Evolutionary conservation across 805 yeast genomes (phyloP).

Genomic region (Wickerhamiella azyma): DNA sequence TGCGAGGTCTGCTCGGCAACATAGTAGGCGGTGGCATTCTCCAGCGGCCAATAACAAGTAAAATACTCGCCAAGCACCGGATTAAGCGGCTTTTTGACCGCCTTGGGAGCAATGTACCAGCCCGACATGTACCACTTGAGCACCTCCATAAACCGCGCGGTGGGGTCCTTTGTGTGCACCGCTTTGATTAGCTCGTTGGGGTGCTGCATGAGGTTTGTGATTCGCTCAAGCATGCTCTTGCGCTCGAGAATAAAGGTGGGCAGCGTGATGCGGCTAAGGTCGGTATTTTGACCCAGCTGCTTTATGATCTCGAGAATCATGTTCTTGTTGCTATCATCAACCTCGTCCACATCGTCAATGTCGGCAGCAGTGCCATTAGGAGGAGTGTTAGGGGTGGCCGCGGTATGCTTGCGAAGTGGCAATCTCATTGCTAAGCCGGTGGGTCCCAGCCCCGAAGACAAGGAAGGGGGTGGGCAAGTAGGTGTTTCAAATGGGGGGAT

Average conservation of each 20-base stretch:
- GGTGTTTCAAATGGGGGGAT: no score
- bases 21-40: slow-evolving; percentile 59
- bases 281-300: slow-evolving; percentile 86
- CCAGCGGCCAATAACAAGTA: slow-evolving; percentile 82
- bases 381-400: background rate
- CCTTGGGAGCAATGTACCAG: slow-evolving; percentile 98
- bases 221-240: slow-evolving; percentile 91
- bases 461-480: no score
- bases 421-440: background rate
- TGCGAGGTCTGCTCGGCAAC: slow-evolving; percentile 92
- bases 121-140: slow-evolving; percentile 86
- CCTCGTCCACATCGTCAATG: slow-evolving; percentile 64
- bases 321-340: slow-evolving; percentile 79
- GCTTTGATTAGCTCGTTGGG: slow-evolving; percentile 68
- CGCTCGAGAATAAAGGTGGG: slow-evolving; percentile 93
- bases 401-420: background rate
- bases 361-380: slow-evolving; percentile 5
- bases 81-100: slow-evolving; percentile 92
- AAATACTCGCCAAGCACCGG: slow-evolving; percentile 90
- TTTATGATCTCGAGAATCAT: slow-evolving; percentile 77
- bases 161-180: slow-evolving; percentile 40
- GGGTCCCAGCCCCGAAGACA: background rate
- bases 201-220: slow-evolving; percentile 68
- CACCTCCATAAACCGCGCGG: slow-evolving; percentile 58
- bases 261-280: slow-evolving; percentile 75